A percentile compares a stretch with the other conserved stretches of the same genome.
Evolutionary conservation across 352 stramenopile genomes (phyloP).

Genomic region (Pythium myriotylum): DNA sequence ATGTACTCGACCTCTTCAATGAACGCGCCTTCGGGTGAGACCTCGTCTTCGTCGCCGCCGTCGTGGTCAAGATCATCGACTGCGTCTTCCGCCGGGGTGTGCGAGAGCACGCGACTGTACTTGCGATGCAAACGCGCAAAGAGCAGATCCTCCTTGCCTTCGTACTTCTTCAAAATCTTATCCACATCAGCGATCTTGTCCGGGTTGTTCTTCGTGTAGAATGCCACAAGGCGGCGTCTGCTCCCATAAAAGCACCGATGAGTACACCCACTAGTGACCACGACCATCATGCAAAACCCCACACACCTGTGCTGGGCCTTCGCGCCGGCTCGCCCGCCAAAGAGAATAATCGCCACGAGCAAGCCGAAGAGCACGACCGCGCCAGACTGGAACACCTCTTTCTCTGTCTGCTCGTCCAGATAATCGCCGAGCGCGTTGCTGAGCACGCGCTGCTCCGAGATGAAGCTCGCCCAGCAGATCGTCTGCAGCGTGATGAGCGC

Average conservation of each 20-base stretch:
- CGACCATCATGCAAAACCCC: neutral
- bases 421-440: constrained; percentile 10
- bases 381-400: constrained; percentile 43
- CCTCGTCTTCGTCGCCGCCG: constrained; percentile 48
- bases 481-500: constrained; percentile 57
- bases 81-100: constrained; percentile 22
- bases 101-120: constrained; percentile 65
- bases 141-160: constrained; percentile 77
- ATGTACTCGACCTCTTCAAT: constrained; percentile 37
- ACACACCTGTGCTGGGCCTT: constrained; percentile 55
- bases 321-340: constrained; percentile 30
- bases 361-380: constrained; percentile 48
- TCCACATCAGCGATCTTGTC: constrained; percentile 65
- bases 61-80: constrained; percentile 54
- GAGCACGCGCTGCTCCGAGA: constrained; percentile 39
- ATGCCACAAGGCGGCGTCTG: constrained; percentile 55
- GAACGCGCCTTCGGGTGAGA: constrained; percentile 19
- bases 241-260: constrained; percentile 11
- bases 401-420: constrained; percentile 46
- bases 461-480: constrained; percentile 47
- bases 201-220: constrained; percentile 80
- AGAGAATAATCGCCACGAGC: constrained; percentile 53
- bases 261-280: neutral
- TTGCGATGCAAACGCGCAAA: constrained; percentile 79
- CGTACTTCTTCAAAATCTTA: constrained; percentile 71